Percentiles rank a stretch among this genome's conserved stretches.
Evolutionary conservation across 345 rosid species (phyloP).

Genomic region (Bruguiera sexangula): DNA sequence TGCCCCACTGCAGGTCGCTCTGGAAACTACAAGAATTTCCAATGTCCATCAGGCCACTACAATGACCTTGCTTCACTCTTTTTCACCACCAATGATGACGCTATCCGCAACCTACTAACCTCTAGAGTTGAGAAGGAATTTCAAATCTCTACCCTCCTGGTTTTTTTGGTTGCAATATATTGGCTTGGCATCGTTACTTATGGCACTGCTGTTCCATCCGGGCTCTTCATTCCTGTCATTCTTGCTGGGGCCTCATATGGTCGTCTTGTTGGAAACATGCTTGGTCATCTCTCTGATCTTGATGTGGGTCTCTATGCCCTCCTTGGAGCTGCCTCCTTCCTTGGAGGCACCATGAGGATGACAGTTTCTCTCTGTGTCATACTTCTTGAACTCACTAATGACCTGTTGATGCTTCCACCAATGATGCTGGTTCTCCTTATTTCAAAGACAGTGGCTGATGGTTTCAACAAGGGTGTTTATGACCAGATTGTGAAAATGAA

Average conservation of each 20-base stretch:
- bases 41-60: conserved; percentile 73
- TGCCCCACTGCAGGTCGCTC: conserved; percentile 72
- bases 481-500: conserved; percentile 85
- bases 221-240: conserved; percentile 94
- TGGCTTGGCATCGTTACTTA: conserved; percentile 82
- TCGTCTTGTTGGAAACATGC: conserved; percentile 64
- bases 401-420: conserved; percentile 76
- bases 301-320: conserved; percentile 81
- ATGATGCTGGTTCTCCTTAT: conserved; percentile 86
- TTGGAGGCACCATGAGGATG: conserved; percentile 99
- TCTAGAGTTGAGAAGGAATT: conserved; percentile 56
- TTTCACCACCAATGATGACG: conserved; percentile 86
- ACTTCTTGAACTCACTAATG: conserved; percentile 84
- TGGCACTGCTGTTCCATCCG: conserved; percentile 89
- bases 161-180: conserved; percentile 63
- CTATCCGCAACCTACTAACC: conserved; percentile 69
- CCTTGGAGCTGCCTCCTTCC: conserved; percentile 94
- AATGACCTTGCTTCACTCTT: conserved; percentile 89
- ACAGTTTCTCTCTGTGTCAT: conserved; percentile 87
- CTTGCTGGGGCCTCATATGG: conserved; percentile 95
- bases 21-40: conserved; percentile 79
- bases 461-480: conserved; percentile 81
- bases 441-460: conserved; percentile 82
- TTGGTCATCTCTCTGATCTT: conserved; percentile 53
- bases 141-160: conserved; percentile 56